Conservation (phyloP, 192 early-diverging fungal species). For the Dissophora globulifera region DNA sequence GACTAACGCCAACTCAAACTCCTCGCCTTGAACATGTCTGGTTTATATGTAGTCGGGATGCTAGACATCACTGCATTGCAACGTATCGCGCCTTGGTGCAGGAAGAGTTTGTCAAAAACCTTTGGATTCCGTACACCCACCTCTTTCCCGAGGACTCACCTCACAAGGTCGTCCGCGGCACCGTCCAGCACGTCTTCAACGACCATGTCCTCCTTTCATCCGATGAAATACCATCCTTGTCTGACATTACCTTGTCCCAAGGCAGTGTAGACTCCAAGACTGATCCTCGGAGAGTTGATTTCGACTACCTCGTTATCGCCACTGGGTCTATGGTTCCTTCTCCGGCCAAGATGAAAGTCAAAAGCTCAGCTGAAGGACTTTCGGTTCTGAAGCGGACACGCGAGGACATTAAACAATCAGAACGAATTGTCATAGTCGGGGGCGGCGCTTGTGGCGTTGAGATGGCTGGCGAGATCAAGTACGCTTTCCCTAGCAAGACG, state of each 20-base stretch:
- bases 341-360: conserved; percentile 55
- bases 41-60: conserved; percentile 44
- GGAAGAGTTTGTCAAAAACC: conserved; percentile 54
- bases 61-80: conserved; percentile 60
- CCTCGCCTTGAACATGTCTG: too few relatives aligned
- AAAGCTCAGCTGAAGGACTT: conserved; percentile 55
- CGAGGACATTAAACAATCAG: conserved; percentile 61
- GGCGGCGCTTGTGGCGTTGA: conserved; percentile 84
- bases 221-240: background rate
- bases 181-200: conserved; percentile 10
- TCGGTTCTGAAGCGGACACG: conserved; percentile 51
- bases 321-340: conserved; percentile 61
- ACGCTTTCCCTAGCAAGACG: conserved; percentile 63
- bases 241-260: background rate
- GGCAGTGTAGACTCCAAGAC: background rate
- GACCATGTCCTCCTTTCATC: conserved; percentile 25
- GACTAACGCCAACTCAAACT: too few relatives aligned
- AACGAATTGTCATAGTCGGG: conserved; percentile 74
- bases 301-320: conserved; percentile 64
- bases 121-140: conserved; percentile 58
- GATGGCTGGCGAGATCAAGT: conserved; percentile 77
- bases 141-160: conserved; percentile 47
- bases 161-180: conserved; percentile 25
- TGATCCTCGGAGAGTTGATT: conserved; percentile 22
- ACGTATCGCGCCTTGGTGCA: conserved; percentile 63